phyloP scores from a whole-genome alignment of 495 filamentous ascomycete species.

The Glonium stellatum region DNA sequence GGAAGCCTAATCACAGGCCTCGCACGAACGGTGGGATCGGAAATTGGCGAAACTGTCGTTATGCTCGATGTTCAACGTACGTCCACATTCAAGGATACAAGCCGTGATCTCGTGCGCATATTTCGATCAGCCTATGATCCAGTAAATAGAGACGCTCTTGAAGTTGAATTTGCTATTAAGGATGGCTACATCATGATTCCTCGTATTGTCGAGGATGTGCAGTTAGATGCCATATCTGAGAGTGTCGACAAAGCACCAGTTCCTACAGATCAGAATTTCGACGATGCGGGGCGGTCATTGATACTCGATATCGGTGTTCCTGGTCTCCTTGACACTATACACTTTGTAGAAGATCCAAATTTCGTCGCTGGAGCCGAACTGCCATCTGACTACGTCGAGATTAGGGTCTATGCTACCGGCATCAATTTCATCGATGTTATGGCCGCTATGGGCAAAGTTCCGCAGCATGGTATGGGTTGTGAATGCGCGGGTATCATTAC shows the following conservation, averaged over 20 bases:
- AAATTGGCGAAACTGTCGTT: background rate
- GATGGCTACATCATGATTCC: background rate
- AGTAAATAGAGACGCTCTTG: no score
- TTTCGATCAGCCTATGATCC: no score
- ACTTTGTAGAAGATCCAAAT: background rate
- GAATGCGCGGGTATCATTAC: background rate
- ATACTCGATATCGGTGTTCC: background rate
- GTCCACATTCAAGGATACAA: no score
- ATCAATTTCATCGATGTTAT: background rate
- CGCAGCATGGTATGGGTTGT: background rate
- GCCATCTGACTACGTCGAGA: background rate
- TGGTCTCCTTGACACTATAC: background rate
- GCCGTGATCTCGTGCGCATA: no score
- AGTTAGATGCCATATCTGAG: background rate
- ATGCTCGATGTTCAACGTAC: no score
- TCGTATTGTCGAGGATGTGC: background rate
- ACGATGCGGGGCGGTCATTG: background rate
- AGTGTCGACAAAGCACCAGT: background rate
- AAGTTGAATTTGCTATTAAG: background rate
- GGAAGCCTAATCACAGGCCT: background rate
- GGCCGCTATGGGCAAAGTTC: background rate
- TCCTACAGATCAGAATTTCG: background rate
- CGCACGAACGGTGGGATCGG: background rate
- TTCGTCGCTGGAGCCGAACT: background rate
- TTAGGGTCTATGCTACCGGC: background rate